phyloP scores from a whole-genome alignment of 2,329 filamentous ascomycete species.

The Metarhizium humberi region DNA sequence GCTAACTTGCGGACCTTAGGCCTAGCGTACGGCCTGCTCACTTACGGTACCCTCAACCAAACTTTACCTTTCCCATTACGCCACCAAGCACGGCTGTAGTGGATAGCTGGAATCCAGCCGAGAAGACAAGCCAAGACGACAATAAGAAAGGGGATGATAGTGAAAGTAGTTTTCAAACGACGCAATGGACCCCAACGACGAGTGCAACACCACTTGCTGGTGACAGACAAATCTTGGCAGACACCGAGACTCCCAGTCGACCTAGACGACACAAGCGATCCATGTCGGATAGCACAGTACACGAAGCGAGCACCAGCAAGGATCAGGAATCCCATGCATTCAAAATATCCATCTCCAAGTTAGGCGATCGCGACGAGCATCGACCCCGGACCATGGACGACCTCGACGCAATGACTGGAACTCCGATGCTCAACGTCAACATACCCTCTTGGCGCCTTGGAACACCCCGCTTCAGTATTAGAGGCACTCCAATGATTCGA shows the following conservation, averaged over 20 bases:
- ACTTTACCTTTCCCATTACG: constrained; percentile 51
- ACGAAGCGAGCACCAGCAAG: constrained; percentile 46
- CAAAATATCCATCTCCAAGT: constrained; percentile 71
- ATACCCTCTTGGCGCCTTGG: constrained; percentile 83
- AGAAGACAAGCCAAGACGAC: constrained; percentile 16
- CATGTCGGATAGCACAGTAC: constrained; percentile 68
- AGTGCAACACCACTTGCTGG: constrained; percentile 26
- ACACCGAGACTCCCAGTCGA: constrained; percentile 11
- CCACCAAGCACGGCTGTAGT: constrained; percentile 39
- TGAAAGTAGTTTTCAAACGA: neutral
- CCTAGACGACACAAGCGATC: constrained; percentile 47
- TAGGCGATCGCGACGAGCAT: constrained; percentile 38
- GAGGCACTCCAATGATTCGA: constrained; percentile 67
- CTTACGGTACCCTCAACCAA: constrained; percentile 51
- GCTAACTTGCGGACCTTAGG: constrained; percentile 27
- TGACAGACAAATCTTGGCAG: constrained; percentile 23
- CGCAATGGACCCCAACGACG: constrained; percentile 32
- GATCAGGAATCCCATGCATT: constrained; percentile 58
- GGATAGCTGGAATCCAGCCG: constrained; percentile 42
- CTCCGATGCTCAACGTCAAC: constrained; percentile 57
- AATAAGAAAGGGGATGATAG: constrained; percentile 5
- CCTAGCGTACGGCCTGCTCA: constrained; percentile 53
- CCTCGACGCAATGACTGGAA: constrained; percentile 26
- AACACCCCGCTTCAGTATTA: constrained; percentile 67
- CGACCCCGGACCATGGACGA: constrained; percentile 57